phyloP scores from a whole-genome alignment of 73 alveolate species.

The Blepharisma stoltei region DNA sequence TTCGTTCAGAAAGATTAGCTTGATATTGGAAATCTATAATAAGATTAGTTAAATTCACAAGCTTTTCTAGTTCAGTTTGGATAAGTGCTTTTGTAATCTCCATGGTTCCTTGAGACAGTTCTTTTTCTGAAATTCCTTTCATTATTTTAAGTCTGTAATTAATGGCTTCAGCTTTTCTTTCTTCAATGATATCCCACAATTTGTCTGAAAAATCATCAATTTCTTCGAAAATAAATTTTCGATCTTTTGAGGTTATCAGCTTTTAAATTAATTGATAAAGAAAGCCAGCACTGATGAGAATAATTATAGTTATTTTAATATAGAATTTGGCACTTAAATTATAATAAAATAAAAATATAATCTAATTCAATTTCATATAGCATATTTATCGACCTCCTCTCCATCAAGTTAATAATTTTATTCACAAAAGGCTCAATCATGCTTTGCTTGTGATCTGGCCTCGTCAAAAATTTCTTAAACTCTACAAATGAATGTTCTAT shows the following conservation, averaged over 20 bases:
- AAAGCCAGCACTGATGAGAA: too few relatives aligned
- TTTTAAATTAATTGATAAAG: too few relatives aligned
- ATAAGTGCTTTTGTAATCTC: background rate
- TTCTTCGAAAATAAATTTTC: background rate
- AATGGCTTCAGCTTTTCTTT: background rate
- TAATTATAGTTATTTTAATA: too few relatives aligned
- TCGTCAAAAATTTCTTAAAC: background rate
- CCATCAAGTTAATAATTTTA: background rate
- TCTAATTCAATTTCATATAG: too few relatives aligned
- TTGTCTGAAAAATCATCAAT: constrained; percentile 14
- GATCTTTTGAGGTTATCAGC: background rate
- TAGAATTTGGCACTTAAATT: too few relatives aligned
- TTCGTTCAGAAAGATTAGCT: background rate
- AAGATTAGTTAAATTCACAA: background rate
- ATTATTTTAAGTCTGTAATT: background rate
- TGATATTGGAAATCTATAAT: background rate
- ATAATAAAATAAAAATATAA: too few relatives aligned
- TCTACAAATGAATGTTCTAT: background rate
- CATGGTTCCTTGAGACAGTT: background rate
- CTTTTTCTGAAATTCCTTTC: background rate
- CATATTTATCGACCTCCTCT: background rate
- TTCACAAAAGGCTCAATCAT: constrained; percentile 10
- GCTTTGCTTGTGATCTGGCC: constrained; percentile 22
- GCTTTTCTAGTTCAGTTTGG: background rate
- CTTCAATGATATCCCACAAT: constrained; percentile 29